Percentiles rank a stretch among this genome's conserved stretches.
Conservation (phyloP, 306 rosid species). For the Psophocarpus tetragonolobus region DNA sequence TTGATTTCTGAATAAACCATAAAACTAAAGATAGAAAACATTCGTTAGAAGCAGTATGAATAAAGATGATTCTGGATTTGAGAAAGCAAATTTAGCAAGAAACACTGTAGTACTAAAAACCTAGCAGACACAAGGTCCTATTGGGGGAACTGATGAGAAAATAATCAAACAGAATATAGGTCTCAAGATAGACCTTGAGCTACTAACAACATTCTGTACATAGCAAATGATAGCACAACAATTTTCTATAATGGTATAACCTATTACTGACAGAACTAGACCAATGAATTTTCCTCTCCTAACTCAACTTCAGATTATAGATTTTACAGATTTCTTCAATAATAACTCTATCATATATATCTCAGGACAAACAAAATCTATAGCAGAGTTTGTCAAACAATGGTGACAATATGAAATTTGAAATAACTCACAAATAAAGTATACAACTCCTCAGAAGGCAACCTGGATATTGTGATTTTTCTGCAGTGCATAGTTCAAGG, state of each 20-base stretch:
- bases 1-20: neutral
- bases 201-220: neutral
- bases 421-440: neutral
- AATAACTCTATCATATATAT: neutral
- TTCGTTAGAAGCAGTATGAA: constrained; percentile 3
- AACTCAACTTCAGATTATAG: neutral
- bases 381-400: neutral
- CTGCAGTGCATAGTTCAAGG: too few relatives aligned
- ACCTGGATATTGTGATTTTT: neutral
- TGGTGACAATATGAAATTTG: neutral
- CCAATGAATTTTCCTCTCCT: neutral
- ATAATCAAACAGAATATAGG: neutral
- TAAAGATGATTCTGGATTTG: neutral
- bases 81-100: neutral
- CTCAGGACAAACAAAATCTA: neutral
- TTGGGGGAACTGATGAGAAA: neutral
- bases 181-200: neutral
- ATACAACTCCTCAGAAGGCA: neutral
- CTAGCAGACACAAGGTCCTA: neutral
- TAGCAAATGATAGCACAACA: neutral
- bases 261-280: neutral
- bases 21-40: neutral
- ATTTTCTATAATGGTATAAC: neutral
- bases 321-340: neutral
- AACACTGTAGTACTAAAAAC: neutral